Evolutionary conservation across 2,329 filamentous ascomycete species (phyloP).

Genomic region (Arthrobotrys megalospora): DNA sequence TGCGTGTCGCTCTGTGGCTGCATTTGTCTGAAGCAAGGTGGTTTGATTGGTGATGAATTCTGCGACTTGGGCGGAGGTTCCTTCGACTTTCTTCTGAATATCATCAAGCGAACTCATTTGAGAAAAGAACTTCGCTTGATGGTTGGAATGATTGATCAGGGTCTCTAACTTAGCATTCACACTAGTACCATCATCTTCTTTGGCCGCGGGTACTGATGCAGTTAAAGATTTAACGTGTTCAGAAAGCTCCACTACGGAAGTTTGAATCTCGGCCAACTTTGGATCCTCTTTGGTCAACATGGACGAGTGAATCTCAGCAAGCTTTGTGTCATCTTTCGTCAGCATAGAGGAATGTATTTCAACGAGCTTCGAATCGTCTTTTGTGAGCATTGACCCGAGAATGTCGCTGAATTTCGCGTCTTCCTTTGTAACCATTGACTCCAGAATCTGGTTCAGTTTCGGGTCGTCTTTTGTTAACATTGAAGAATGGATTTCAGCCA

Average conservation of each 20-base stretch:
- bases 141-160: slow-evolving; percentile 76
- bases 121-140: slow-evolving; percentile 78
- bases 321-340: slow-evolving; percentile 40
- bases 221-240: slow-evolving; percentile 46
- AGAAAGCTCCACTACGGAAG: slow-evolving; percentile 30
- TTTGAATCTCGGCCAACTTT: slow-evolving; percentile 37
- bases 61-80: slow-evolving; percentile 86
- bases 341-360: slow-evolving; percentile 49
- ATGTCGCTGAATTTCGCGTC: slow-evolving; percentile 36
- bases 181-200: slow-evolving; percentile 62
- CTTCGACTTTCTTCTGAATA: slow-evolving; percentile 88
- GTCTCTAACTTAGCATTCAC: slow-evolving; percentile 68
- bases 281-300: slow-evolving; percentile 56
- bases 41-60: slow-evolving; percentile 85
- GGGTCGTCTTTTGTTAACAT: slow-evolving; percentile 32
- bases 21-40: slow-evolving; percentile 61
- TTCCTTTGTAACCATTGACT: slow-evolving; percentile 44
- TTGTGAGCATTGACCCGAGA: slow-evolving; percentile 42
- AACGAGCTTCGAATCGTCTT: slow-evolving; percentile 37
- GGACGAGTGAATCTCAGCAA: slow-evolving; percentile 43
- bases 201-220: not conserved
- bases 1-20: slow-evolving; percentile 66
- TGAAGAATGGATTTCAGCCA: slow-evolving; percentile 14
- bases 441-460: slow-evolving; percentile 23
- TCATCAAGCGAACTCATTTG: slow-evolving; percentile 88